Evolutionary conservation across 2,329 filamentous ascomycete genomes (phyloP).

Genomic region (Coniochaeta pulveracea): DNA sequence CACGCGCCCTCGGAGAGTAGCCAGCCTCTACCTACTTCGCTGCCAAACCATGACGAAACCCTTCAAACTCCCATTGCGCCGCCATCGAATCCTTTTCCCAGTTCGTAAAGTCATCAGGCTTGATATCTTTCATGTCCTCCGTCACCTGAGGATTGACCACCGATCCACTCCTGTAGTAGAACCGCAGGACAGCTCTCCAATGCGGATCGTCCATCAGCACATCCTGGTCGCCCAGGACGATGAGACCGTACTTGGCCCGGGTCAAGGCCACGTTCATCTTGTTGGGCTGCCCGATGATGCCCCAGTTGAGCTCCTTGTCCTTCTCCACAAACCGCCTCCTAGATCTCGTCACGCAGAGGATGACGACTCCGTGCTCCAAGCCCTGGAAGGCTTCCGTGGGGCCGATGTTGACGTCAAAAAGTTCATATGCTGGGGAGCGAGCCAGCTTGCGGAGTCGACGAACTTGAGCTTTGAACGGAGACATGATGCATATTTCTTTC

Average conservation of each 20-base stretch:
- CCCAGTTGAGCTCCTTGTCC: conserved; percentile 11
- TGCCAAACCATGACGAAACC: too few species aligned
- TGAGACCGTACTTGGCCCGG: conserved; percentile 12
- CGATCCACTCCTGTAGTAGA: conserved; percentile 9
- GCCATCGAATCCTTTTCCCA: too few species aligned
- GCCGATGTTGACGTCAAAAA: conserved; percentile 13
- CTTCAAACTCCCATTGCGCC: too few species aligned
- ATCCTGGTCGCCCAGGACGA: conserved; percentile 11
- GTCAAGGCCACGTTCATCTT: conserved; percentile 15
- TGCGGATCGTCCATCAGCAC: conserved; percentile 9
- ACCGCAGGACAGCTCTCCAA: conserved; percentile 9
- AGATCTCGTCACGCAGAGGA: conserved; percentile 13
- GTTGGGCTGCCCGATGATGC: conserved; percentile 10
- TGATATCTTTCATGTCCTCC: too few species aligned
- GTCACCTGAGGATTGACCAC: too few species aligned
- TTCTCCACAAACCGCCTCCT: conserved; percentile 9
- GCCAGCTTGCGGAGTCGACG: conserved; percentile 7
- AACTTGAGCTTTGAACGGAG: conserved; percentile 14
- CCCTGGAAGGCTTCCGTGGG: conserved; percentile 15
- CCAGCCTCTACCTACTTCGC: too few species aligned
- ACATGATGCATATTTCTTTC: conserved; percentile 12
- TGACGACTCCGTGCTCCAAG: conserved; percentile 12
- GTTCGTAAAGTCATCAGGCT: too few species aligned
- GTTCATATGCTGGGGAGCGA: neutral
- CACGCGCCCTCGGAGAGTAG: too few species aligned